phyloP scores from a whole-genome alignment of 805 yeast genomes.

The Schwanniomyces polymorphus region DNA sequence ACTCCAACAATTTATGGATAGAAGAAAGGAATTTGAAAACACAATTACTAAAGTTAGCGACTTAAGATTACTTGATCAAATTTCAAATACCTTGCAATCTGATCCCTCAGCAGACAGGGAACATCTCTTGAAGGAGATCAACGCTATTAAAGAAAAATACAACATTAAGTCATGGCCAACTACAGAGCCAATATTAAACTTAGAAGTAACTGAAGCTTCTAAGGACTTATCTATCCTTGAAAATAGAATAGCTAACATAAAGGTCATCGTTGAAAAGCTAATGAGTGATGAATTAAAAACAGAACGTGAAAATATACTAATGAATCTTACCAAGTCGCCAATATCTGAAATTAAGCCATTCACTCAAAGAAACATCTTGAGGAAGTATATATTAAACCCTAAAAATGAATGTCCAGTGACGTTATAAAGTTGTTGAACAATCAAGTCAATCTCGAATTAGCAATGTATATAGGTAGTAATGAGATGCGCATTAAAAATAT shows the following conservation, averaged over 20 bases:
- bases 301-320: constrained; percentile 22
- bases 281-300: constrained; percentile 25
- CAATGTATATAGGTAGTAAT: background rate
- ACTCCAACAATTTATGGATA: constrained; percentile 53
- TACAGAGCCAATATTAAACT: constrained; percentile 36
- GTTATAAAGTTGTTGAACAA: constrained; percentile 1
- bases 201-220: constrained; percentile 26
- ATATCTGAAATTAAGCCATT: constrained; percentile 21
- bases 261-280: constrained; percentile 28
- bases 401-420: constrained; percentile 24
- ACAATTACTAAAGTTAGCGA: constrained; percentile 37
- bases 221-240: constrained; percentile 28
- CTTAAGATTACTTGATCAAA: constrained; percentile 33
- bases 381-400: constrained; percentile 56
- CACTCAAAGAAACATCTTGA: constrained; percentile 68
- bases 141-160: constrained; percentile 37
- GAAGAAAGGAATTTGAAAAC: constrained; percentile 28
- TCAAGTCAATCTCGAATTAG: background rate
- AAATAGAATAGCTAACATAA: constrained; percentile 26
- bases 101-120: constrained; percentile 22
- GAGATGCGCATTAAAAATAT: background rate
- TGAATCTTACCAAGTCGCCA: constrained; percentile 16
- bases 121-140: constrained; percentile 27
- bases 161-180: constrained; percentile 42
- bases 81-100: constrained; percentile 23